Evolutionary conservation across 306 rosid genomes (phyloP).

Genomic region (Malus asiatica): DNA sequence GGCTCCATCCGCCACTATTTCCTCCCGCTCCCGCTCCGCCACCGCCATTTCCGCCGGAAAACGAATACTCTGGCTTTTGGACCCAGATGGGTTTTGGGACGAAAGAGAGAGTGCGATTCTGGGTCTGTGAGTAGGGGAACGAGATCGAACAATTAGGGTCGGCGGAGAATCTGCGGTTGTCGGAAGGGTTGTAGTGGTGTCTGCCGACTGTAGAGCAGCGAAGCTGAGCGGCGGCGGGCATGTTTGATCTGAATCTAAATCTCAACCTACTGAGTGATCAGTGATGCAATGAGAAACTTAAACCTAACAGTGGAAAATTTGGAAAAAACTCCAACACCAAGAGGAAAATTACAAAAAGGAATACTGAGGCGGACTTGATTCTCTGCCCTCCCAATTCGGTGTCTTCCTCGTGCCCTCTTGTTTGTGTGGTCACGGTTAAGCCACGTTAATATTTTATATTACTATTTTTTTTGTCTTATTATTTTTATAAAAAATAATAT

Average conservation of each 20-base stretch:
- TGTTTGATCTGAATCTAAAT: conserved; percentile 6
- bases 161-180: not conserved
- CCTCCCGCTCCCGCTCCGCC: conserved; percentile 17
- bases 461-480: too few species aligned
- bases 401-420: too few species aligned
- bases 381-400: too few species aligned
- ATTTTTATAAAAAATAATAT: too few species aligned
- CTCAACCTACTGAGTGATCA: not conserved
- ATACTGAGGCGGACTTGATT: not conserved
- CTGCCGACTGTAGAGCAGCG: conserved; percentile 42
- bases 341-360: not conserved
- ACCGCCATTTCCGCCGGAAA: conserved; percentile 44
- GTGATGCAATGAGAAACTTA: too few species aligned
- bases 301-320: not conserved
- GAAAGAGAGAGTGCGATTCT: conserved; percentile 23
- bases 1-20: conserved; percentile 23
- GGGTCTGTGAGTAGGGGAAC: conserved; percentile 30
- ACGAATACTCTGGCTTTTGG: conserved; percentile 31
- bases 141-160: conserved; percentile 10
- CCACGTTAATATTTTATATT: too few species aligned
- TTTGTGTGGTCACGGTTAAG: too few species aligned
- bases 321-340: not conserved
- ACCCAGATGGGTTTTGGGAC: conserved; percentile 15
- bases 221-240: conserved; percentile 59
- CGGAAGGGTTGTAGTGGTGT: conserved; percentile 7